Percentiles rank a stretch among this genome's conserved stretches.
Conservation (phyloP, 352 stramenopile genomes). For the Phytopythium oedochilum region DNA sequence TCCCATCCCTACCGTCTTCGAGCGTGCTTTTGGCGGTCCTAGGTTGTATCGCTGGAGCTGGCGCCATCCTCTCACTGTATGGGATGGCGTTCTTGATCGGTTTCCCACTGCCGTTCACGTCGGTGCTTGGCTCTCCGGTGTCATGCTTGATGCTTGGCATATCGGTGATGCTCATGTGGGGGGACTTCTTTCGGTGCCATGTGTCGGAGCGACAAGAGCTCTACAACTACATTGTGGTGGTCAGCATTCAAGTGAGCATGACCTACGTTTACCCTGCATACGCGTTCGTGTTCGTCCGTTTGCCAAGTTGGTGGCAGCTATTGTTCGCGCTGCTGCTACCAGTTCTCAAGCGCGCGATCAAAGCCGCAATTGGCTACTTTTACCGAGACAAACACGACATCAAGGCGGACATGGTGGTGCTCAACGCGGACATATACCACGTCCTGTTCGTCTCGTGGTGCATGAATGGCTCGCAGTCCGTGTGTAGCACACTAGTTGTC, state of each 20-base stretch:
- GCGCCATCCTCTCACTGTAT: slow-evolving; percentile 16
- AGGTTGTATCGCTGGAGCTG: slow-evolving; percentile 12
- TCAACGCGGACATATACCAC: slow-evolving; percentile 22
- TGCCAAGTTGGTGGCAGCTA: too few relatives aligned
- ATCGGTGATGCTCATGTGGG: slow-evolving; percentile 21
- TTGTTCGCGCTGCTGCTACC: slow-evolving; percentile 12
- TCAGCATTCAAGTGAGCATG: slow-evolving; percentile 25
- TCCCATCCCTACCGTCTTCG: slow-evolving; percentile 12
- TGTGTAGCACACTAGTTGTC: slow-evolving; percentile 13
- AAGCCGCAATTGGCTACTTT: slow-evolving; percentile 16
- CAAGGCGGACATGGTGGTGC: slow-evolving; percentile 19
- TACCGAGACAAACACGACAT: slow-evolving; percentile 17
- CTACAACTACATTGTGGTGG: slow-evolving; percentile 17
- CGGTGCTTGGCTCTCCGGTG: slow-evolving; percentile 12
- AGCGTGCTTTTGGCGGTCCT: not conserved
- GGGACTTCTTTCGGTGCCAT: slow-evolving; percentile 13
- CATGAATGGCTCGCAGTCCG: slow-evolving; percentile 14
- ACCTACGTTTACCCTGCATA: slow-evolving; percentile 23
- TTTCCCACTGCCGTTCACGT: slow-evolving; percentile 37
- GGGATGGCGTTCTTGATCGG: slow-evolving; percentile 21
- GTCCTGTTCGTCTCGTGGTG: slow-evolving; percentile 20
- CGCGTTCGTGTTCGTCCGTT: slow-evolving; percentile 13
- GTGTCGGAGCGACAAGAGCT: slow-evolving; percentile 10
- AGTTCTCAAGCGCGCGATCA: slow-evolving; percentile 12
- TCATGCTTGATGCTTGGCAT: slow-evolving; percentile 16